phyloP scores from a whole-genome alignment of 2,329 filamentous ascomycete genomes.

The Apiospora rasikravindrae region DNA sequence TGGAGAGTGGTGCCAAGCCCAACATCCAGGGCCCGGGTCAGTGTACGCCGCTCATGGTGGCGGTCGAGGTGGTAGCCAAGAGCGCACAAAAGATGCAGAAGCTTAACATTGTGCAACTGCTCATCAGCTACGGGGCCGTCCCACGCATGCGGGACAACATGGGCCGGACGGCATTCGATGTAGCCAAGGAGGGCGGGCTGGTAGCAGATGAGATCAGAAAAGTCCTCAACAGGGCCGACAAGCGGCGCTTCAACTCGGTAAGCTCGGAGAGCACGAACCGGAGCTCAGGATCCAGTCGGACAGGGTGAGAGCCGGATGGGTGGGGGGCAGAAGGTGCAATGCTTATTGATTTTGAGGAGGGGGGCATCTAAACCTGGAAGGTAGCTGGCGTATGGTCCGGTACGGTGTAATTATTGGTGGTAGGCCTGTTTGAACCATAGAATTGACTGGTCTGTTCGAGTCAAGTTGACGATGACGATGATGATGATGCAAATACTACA shows the following conservation, averaged over 20 bases:
- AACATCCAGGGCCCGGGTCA: constrained; percentile 31
- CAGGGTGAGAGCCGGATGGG: not conserved
- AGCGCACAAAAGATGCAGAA: constrained; percentile 31
- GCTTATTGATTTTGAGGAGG: too few species aligned
- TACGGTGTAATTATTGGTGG: too few species aligned
- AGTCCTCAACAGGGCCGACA: constrained; percentile 24
- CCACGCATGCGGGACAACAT: constrained; percentile 28
- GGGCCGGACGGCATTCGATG: constrained; percentile 27
- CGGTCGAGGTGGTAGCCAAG: constrained; percentile 33
- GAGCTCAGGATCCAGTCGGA: not conserved
- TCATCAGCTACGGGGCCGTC: constrained; percentile 32
- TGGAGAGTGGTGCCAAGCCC: constrained; percentile 30
- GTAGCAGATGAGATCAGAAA: constrained; percentile 28
- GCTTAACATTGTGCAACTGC: constrained; percentile 25
- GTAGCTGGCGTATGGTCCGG: too few species aligned
- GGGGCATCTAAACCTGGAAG: too few species aligned
- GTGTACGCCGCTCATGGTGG: constrained; percentile 33
- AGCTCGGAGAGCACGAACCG: not conserved
- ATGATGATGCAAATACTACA: not conserved
- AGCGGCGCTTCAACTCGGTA: not conserved
- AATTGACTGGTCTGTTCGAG: too few species aligned
- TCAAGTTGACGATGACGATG: not conserved
- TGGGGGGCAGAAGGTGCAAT: not conserved
- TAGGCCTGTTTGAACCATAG: not conserved
- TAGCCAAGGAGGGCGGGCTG: constrained; percentile 30